phyloP scores from a whole-genome alignment of 768 basidiomycete genomes.

The Crepidotus variabilis region DNA sequence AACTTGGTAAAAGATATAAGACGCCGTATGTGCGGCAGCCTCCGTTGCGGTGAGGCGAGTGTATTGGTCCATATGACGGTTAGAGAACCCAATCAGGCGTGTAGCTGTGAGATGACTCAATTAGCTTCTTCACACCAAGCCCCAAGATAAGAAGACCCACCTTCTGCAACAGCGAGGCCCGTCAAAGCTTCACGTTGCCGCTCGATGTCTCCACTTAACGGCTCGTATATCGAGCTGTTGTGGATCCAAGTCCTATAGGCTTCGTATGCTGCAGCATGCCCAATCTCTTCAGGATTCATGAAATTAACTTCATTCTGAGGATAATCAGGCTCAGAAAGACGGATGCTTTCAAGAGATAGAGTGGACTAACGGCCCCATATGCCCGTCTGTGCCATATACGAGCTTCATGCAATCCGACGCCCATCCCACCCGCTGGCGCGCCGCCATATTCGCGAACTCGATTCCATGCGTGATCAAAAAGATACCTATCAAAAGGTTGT shows the following conservation, averaged over 20 bases:
- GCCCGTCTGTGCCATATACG: slow-evolving; percentile 61
- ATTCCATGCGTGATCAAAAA: slow-evolving; percentile 53
- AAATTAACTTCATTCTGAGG: slow-evolving; percentile 45
- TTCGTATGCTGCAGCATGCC: slow-evolving; percentile 76
- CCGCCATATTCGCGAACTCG: slow-evolving; percentile 39
- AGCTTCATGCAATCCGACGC: slow-evolving; percentile 59
- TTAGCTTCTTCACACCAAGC: slow-evolving; percentile 2
- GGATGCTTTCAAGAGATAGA: neutral
- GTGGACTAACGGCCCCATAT: slow-evolving; percentile 54
- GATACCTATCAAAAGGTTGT: slow-evolving; percentile 45
- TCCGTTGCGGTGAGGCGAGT: slow-evolving; percentile 52
- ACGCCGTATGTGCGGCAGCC: slow-evolving; percentile 65
- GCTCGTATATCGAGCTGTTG: slow-evolving; percentile 51
- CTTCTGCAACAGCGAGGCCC: slow-evolving; percentile 70
- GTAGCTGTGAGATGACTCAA: slow-evolving; percentile 36
- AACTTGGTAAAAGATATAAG: slow-evolving; percentile 54
- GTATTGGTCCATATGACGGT: slow-evolving; percentile 40
- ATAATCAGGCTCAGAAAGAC: neutral
- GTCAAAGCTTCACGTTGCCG: slow-evolving; percentile 63
- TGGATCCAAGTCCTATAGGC: slow-evolving; percentile 67
- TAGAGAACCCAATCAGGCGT: slow-evolving; percentile 50
- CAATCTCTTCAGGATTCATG: slow-evolving; percentile 59
- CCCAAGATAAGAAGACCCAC: slow-evolving; percentile 26
- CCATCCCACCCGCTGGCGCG: slow-evolving; percentile 28
- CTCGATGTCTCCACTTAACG: slow-evolving; percentile 52